Conservation (phyloP, 2,329 filamentous ascomycete species). For the Stylonectria norvegica region DNA sequence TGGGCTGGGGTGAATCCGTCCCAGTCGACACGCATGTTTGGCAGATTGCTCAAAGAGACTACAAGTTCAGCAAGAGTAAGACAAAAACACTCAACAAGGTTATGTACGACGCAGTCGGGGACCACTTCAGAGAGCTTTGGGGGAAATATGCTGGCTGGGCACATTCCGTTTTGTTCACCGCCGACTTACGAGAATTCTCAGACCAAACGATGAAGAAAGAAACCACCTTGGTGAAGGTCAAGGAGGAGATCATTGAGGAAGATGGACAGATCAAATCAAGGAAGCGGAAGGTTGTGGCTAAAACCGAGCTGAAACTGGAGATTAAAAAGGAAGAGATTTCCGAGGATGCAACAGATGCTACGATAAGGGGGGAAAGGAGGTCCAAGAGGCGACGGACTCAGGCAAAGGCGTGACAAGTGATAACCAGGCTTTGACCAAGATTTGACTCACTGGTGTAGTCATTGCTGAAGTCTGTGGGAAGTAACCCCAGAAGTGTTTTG, state of each 20-base stretch:
- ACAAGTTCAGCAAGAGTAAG: conserved; percentile 84
- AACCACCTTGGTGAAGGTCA: conserved; percentile 11
- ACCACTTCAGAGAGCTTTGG: conserved; percentile 87
- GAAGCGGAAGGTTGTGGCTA: conserved; percentile 15
- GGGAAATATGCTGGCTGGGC: conserved; percentile 95
- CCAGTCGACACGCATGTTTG: conserved; percentile 97
- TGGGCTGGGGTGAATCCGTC: conserved; percentile 93
- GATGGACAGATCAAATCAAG: conserved; percentile 20
- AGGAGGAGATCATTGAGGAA: conserved; percentile 23
- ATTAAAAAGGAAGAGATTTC: conserved; percentile 16
- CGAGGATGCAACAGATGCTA: conserved; percentile 14
- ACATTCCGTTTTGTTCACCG: conserved; percentile 93
- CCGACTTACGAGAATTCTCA: conserved; percentile 82
- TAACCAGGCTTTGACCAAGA: too few species aligned
- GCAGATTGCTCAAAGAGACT: conserved; percentile 96
- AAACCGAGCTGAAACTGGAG: conserved; percentile 13
- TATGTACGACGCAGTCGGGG: conserved; percentile 85
- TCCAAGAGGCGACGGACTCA: conserved; percentile 30
- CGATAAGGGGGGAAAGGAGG: conserved; percentile 14
- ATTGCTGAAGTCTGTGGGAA: too few species aligned
- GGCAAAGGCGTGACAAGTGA: conserved; percentile 7
- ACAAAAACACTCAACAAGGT: conserved; percentile 81
- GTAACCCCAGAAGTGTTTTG: conserved; percentile 4
- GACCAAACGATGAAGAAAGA: conserved; percentile 46
- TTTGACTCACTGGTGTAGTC: too few species aligned